These are phyloP conservation scores for Tricholoma furcatifolium DNA, from an alignment of 768 basidiomycete species.

Conservation along the genomic window DNA sequence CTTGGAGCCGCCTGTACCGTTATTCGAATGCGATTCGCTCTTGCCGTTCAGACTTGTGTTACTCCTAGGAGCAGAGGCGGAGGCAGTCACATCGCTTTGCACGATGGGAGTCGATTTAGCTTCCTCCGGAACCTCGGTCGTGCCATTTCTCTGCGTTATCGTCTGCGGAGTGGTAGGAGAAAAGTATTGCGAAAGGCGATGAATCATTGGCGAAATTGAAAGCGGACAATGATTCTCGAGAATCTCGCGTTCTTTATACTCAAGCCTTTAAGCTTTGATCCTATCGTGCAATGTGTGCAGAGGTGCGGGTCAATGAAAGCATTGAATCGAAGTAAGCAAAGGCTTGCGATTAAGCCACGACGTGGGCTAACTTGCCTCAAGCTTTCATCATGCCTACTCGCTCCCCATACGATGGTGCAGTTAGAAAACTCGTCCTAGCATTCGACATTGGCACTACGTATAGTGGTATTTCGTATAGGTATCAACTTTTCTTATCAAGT, in stretches of 20 bases:
- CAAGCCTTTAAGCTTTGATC: conserved; percentile 5
- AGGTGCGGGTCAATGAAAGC: background rate
- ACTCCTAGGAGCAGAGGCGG: too few species aligned
- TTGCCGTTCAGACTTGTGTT: background rate
- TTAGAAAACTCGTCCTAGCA: conserved; percentile 44
- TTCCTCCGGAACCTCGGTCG: background rate
- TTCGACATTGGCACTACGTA: conserved; percentile 55
- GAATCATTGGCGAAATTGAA: background rate
- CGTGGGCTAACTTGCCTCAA: background rate
- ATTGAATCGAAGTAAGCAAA: conserved; percentile 11
- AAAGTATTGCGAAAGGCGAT: too few species aligned
- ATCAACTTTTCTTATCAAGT: background rate
- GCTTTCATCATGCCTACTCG: conserved; percentile 20
- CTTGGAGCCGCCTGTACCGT: background rate
- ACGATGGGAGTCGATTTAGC: background rate
- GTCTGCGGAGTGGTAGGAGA: background rate
- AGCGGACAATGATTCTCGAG: background rate
- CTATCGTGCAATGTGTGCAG: conserved; percentile 9
- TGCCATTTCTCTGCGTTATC: background rate
- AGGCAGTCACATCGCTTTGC: background rate
- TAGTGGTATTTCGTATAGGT: conserved; percentile 47
- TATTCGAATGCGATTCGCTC: background rate
- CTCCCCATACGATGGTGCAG: conserved; percentile 37
- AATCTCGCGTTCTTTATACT: background rate
- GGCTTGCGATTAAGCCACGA: conserved; percentile 36